Base-by-base conservation (phyloP, 2,329 filamentous ascomycete species). In the Trichoderma koningiopsis region DNA sequence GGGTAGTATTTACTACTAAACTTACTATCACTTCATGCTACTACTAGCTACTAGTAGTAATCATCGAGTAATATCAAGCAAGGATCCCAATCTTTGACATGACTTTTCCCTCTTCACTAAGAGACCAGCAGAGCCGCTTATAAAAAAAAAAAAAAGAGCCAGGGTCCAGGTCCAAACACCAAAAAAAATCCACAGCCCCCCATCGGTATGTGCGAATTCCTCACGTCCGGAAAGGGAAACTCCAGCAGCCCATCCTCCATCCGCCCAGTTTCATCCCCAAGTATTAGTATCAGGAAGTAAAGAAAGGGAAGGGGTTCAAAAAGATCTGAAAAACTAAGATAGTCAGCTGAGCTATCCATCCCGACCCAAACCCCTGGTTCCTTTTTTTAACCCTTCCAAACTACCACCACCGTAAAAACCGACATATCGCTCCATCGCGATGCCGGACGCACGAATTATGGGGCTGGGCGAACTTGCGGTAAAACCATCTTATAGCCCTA, bases 361-460 rank as follows among this genome's bases (percentile, higher is more conserved):
- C 53, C 22, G 31, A 27, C 49, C 29, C 5, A 31, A 8, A 11
- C 43, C 43, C 31, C 60, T 49, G 19, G 37, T 57, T 35, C 5
- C 19, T 7, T 33, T 57, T 16, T 33, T 16, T 37, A 7, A 16
- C 22, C 16, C 43, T 35, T 35, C 37, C 31, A 35, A 56, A 29
- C 61, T 43, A 43, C 31, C n/a, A 33, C 7, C 33, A 35, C 33
- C 33, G 33, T 3, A 35, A 35, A 35, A 35, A 31, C 13, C 16
- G 43, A 4, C n/a, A 14, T 63, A 53, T 63, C 22, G 31, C 27
- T 14, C 62, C 37, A 47, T 66, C 63, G 63, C 63, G 63, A 66
- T 66, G 63, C 63, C 63, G 63, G 63, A 66, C 35, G 63, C 63
- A 66, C 37, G 63, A 66, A 66, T 33, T 33, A 66, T 58, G 63